phyloP scores from a whole-genome alignment of 176 grass and related monocot genomes.

The Aegilops bicornis region DNA sequence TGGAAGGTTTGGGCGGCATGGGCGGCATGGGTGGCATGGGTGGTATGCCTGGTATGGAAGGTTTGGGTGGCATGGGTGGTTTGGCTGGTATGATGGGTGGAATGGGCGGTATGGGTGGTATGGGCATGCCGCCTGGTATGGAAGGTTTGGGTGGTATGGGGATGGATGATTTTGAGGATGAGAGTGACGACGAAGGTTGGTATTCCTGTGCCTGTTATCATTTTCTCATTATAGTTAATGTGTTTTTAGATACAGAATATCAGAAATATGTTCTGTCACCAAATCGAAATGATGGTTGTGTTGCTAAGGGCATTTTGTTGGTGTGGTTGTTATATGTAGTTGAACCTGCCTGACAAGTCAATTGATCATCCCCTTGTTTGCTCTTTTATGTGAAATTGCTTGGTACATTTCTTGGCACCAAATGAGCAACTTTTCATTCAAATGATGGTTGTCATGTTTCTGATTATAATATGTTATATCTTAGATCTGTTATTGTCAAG shows the following conservation, averaged over 20 bases:
- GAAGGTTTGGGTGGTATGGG: slow-evolving; percentile 53
- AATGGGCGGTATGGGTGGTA: slow-evolving; percentile 14
- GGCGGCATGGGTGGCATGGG: slow-evolving; percentile 21
- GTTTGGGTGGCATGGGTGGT: slow-evolving; percentile 27
- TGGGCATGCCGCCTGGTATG: slow-evolving; percentile 37
- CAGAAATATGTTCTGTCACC: neutral
- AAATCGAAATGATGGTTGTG: neutral
- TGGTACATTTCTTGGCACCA: neutral
- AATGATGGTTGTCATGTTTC: neutral
- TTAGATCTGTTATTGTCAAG: neutral
- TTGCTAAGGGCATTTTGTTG: neutral
- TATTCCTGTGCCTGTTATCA: slow-evolving; percentile 9
- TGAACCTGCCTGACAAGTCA: neutral
- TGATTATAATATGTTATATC: neutral
- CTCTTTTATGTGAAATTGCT: neutral
- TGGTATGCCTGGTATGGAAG: neutral
- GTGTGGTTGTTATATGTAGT: neutral
- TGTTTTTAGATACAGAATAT: neutral
- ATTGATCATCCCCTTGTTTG: neutral
- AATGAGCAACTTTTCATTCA: no score
- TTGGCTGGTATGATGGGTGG: slow-evolving; percentile 8
- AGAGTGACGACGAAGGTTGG: slow-evolving; percentile 83
- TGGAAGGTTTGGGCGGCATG: slow-evolving; percentile 21
- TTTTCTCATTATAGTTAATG: neutral
- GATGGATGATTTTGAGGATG: slow-evolving; percentile 71